A percentile compares a stretch with the other conserved stretches of the same genome.
Conservation (phyloP, 2,329 filamentous ascomycete genomes). For the Thermothelomyces thermophilus region DNA sequence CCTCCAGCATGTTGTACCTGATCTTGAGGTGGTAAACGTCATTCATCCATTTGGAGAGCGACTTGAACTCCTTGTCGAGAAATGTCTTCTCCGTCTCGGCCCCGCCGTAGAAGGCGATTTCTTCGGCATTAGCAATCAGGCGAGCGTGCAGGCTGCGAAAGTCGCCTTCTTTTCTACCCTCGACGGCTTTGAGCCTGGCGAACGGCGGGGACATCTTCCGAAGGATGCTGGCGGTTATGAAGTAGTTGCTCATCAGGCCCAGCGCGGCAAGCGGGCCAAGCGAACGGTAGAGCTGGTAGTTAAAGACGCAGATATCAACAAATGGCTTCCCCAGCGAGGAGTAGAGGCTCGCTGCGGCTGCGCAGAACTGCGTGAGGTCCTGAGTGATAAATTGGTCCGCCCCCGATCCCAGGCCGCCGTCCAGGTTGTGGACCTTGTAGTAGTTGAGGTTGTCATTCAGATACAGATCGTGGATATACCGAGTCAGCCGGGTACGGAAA, state of each 20-base stretch:
- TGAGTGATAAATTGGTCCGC: constrained; percentile 98
- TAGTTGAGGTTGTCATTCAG: constrained; percentile 92
- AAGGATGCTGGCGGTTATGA: constrained; percentile 84
- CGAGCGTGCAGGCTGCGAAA: constrained; percentile 87
- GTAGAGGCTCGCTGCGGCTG: constrained; percentile 84
- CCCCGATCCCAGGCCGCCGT: constrained; percentile 84
- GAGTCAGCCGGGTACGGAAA: constrained; percentile 86
- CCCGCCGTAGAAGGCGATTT: constrained; percentile 95
- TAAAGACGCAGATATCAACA: constrained; percentile 96
- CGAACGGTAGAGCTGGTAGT: constrained; percentile 91
- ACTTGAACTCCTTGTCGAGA: constrained; percentile 85
- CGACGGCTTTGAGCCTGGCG: constrained; percentile 91
- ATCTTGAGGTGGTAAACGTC: constrained; percentile 97
- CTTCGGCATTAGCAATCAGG: constrained; percentile 92
- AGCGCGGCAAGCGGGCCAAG: constrained; percentile 81
- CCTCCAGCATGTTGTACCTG: constrained; percentile 96
- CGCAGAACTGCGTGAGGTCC: constrained; percentile 91
- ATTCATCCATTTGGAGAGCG: constrained; percentile 95
- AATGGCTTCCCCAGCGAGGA: constrained; percentile 96
- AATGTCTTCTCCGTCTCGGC: constrained; percentile 93
- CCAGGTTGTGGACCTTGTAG: constrained; percentile 88
- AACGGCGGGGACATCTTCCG: constrained; percentile 88
- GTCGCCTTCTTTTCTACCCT: constrained; percentile 90
- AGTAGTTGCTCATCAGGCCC: constrained; percentile 86
- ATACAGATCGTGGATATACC: constrained; percentile 96